phyloP scores from a whole-genome alignment of 2,329 filamentous ascomycete species.

The Stagonosporopsis cucurbitacearum region DNA sequence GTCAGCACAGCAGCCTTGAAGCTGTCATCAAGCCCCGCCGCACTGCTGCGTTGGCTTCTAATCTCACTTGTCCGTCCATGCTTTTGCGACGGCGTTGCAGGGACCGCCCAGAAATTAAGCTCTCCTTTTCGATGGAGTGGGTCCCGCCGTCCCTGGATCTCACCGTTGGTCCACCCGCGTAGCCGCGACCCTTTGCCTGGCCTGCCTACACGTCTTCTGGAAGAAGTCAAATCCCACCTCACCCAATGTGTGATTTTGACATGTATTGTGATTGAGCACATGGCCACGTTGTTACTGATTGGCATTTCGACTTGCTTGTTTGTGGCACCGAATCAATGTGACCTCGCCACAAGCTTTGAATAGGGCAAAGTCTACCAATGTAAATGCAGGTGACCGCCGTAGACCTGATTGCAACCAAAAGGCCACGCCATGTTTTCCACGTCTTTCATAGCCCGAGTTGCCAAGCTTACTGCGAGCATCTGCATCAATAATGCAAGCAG shows the following conservation, averaged over 20 bases:
- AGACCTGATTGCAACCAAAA: background rate
- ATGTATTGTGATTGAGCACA: background rate
- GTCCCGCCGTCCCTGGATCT: constrained; percentile 16
- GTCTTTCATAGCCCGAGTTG: background rate
- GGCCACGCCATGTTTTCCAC: background rate
- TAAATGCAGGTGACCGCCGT: background rate
- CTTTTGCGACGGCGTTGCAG: constrained; percentile 9
- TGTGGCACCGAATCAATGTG: background rate
- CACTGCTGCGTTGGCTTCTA: constrained; percentile 12
- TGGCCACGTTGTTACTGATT: background rate
- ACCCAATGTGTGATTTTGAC: background rate
- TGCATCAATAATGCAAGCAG: background rate
- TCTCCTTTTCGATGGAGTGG: constrained; percentile 18
- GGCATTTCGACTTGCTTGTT: background rate
- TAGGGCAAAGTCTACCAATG: background rate
- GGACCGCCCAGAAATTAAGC: constrained; percentile 18
- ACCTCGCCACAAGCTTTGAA: background rate
- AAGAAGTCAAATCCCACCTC: constrained; percentile 4
- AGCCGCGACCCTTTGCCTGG: constrained; percentile 12
- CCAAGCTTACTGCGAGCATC: constrained; percentile 1
- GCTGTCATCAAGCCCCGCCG: constrained; percentile 6
- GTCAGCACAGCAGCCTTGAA: constrained; percentile 6
- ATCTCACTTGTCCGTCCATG: constrained; percentile 11
- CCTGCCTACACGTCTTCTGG: constrained; percentile 3
- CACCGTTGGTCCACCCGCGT: constrained; percentile 19